Evolutionary conservation across 805 yeast genomes (phyloP).

Genomic region (Cyberlindnera galapagoensis): DNA sequence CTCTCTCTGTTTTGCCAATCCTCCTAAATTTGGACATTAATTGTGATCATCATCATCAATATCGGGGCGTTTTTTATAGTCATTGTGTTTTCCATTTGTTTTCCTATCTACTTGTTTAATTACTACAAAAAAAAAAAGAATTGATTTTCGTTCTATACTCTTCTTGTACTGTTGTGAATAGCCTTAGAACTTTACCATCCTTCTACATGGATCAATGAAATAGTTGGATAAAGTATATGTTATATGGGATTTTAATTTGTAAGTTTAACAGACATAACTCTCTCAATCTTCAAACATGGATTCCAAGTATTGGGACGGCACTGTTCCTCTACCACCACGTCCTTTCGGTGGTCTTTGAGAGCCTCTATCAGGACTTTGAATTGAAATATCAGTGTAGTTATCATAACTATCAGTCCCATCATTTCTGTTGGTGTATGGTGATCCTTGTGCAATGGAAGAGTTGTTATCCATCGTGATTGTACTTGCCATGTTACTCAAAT

Average conservation of each 20-base stretch:
- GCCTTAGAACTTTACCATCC: neutral
- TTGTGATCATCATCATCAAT: no score
- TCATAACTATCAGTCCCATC: constrained; percentile 13
- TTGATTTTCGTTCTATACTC: neutral
- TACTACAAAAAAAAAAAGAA: neutral
- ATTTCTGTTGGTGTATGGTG: constrained; percentile 7
- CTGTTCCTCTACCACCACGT: constrained; percentile 23
- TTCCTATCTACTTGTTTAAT: neutral
- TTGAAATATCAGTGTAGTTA: constrained; percentile 9
- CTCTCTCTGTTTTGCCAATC: no score
- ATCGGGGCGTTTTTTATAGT: no score
- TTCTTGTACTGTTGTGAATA: neutral
- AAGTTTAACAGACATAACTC: no score
- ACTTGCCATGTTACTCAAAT: constrained; percentile 28
- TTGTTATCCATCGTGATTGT: constrained; percentile 1
- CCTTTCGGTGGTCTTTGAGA: constrained; percentile 12
- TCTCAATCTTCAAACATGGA: constrained; percentile 36
- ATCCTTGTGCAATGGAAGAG: constrained; percentile 1
- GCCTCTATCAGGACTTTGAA: constrained; percentile 17
- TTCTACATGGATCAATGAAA: no score
- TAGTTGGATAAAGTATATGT: no score
- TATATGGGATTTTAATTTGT: no score
- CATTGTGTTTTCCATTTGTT: neutral
- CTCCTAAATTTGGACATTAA: no score
- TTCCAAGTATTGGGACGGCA: constrained; percentile 45